phyloP scores from a whole-genome alignment of 441 rosid genomes.

The Francoa sonchifolia region DNA sequence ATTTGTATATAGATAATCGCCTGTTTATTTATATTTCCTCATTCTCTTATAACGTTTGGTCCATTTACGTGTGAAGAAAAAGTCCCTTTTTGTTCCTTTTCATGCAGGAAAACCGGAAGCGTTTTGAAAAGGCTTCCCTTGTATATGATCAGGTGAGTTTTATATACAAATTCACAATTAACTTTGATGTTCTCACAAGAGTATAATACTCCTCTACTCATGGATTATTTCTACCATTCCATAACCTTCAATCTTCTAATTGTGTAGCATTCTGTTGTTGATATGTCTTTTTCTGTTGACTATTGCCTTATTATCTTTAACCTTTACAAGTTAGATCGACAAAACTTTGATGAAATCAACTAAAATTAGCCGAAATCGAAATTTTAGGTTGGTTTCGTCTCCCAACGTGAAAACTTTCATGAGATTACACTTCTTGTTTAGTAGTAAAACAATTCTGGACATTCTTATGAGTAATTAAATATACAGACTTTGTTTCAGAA shows the following conservation, averaged over 20 bases:
- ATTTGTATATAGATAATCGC: no score
- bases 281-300: no score
- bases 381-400: no score
- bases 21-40: not conserved
- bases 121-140: conserved; percentile 20
- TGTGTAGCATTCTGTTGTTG: no score
- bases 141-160: conserved; percentile 15
- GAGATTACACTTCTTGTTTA: not conserved
- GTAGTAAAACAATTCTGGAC: not conserved
- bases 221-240: not conserved
- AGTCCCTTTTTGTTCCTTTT: no score
- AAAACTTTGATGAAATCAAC: no score
- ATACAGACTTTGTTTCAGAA: conserved; percentile 5
- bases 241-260: no score
- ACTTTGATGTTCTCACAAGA: not conserved
- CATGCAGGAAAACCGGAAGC: conserved; percentile 15
- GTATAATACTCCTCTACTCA: not conserved
- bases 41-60: not conserved
- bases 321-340: no score
- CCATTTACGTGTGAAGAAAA: not conserved
- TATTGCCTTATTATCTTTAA: no score
- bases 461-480: not conserved
- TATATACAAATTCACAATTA: not conserved
- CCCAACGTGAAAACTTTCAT: no score
- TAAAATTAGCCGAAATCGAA: no score